A percentile compares a stretch with the other conserved stretches of the same genome.
Evolutionary conservation across 1,284 basidiomycete species (phyloP).

Genomic region (Cutaneotrichosporon curvatum): DNA sequence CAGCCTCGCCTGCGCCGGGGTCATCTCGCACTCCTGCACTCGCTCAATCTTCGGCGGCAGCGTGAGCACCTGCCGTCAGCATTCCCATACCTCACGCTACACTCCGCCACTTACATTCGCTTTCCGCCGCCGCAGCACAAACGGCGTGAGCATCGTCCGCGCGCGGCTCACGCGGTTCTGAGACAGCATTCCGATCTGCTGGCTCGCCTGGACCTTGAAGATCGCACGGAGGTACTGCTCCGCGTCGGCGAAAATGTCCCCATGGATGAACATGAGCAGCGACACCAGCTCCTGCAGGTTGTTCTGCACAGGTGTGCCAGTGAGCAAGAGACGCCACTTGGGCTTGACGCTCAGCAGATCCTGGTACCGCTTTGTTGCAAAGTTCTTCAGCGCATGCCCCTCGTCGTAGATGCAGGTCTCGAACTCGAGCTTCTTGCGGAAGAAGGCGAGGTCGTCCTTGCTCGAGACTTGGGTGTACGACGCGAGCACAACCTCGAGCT

Average conservation of each 20-base stretch:
- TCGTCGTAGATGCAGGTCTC: conserved; percentile 93
- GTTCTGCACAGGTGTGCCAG: conserved; percentile 85
- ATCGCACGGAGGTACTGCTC: conserved; percentile 77
- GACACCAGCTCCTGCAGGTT: conserved; percentile 88
- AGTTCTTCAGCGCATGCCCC: conserved; percentile 94
- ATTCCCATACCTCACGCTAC: neutral
- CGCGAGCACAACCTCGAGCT: conserved; percentile 90
- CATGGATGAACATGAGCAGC: conserved; percentile 95
- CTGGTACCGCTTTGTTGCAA: conserved; percentile 88
- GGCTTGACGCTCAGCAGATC: conserved; percentile 78
- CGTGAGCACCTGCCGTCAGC: conserved; percentile 63
- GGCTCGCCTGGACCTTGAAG: conserved; percentile 80
- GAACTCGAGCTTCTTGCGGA: conserved; percentile 78
- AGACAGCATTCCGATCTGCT: conserved; percentile 68
- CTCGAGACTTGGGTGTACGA: conserved; percentile 92
- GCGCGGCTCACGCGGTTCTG: conserved; percentile 86
- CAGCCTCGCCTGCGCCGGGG: conserved; percentile 68
- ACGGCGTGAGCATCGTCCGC: conserved; percentile 99
- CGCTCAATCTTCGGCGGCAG: conserved; percentile 86
- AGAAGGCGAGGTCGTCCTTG: conserved; percentile 81
- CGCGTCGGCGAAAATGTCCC: conserved; percentile 73
- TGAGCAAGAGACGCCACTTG: conserved; percentile 84
- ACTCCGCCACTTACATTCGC: conserved; percentile 57
- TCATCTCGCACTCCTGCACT: conserved; percentile 93
- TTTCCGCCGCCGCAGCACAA: conserved; percentile 90